Conservation (phyloP, 805 yeast species). For the Saccharomycopsis selenospora region DNA sequence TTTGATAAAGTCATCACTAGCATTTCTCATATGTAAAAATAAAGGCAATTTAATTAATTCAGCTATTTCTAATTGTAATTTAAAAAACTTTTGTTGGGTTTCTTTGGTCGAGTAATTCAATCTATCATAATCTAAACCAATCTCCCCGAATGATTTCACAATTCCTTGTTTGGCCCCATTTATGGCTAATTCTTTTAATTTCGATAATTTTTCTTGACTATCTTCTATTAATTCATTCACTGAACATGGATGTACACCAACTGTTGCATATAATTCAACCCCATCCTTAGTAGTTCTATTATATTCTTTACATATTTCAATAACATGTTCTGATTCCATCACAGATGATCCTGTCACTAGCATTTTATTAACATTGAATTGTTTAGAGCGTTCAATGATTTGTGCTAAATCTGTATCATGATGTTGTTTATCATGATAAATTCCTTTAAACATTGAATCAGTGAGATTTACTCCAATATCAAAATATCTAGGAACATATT, state of each 20-base stretch:
- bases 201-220: constrained; percentile 31
- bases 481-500: constrained; percentile 23
- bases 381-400: constrained; percentile 60
- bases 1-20: constrained; percentile 68
- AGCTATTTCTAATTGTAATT: constrained; percentile 62
- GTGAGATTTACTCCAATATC: constrained; percentile 73
- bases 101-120: constrained; percentile 64
- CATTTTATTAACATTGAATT: constrained; percentile 58
- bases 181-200: constrained; percentile 42
- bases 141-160: constrained; percentile 86
- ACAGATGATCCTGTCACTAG: constrained; percentile 81
- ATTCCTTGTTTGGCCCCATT: constrained; percentile 41
- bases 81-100: constrained; percentile 62
- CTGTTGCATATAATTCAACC: constrained; percentile 53
- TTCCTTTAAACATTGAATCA: constrained; percentile 81
- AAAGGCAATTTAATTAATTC: constrained; percentile 55
- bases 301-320: constrained; percentile 42
- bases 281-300: constrained; percentile 25
- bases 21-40: constrained; percentile 84
- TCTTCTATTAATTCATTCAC: constrained; percentile 45
- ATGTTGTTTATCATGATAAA: constrained; percentile 58
- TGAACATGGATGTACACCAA: constrained; percentile 94
- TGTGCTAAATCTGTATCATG: constrained; percentile 62
- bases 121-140: constrained; percentile 92
- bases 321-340: constrained; percentile 54